Evolutionary conservation across 2,329 filamentous ascomycete genomes (phyloP), one percentile per base, ranked within the genome.

Genomic region (Nannizziopsis barbatae): DNA sequence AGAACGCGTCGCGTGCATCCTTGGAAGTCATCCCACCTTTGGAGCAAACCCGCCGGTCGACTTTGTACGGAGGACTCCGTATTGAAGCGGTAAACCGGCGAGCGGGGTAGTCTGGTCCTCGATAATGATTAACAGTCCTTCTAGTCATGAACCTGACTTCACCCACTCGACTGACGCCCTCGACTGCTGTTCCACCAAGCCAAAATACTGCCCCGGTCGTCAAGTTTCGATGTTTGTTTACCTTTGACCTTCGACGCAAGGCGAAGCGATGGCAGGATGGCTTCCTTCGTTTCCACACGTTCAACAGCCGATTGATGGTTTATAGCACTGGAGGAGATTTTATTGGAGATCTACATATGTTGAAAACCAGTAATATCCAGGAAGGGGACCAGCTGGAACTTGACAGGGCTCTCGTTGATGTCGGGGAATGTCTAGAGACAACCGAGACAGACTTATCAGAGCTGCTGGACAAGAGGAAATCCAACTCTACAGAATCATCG

Each of bases 251-350:
- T 37, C 80, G 81, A 45, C 80, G 86, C 49, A 95, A 95, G 68
- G 81, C 86, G 57, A 95, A 95, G 64, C 75, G 86, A 52, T 95
- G 89, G 89, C 86, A 94, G 60, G 89, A 95, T 81, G 89, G 90
- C 32, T 80, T 80, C 45, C 76, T 95, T 52, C 84, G 83, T 55
- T 94, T 83, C 55, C 89, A 95, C 61, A 83, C 84, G 0, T 95
- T 94, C 76, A 95, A 95, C 69, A 86, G 81, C 61, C 80, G 86
- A 3, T 72, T 92, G 51, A 93, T 95, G 86, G 85, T 93, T 5
- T 90, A 92, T 58, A 88, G 95, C 63, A 80, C 86, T 41, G 72
- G 77, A 2, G 80, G 84, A 0, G 86, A 89, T 62, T 86, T 83
- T 55, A 75, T 95, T 22, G 89, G 88, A 2, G 89, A 95, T 62